Evolutionary conservation across 768 basidiomycete genomes (phyloP).

Genomic region (Pulveroboletus sp.): DNA sequence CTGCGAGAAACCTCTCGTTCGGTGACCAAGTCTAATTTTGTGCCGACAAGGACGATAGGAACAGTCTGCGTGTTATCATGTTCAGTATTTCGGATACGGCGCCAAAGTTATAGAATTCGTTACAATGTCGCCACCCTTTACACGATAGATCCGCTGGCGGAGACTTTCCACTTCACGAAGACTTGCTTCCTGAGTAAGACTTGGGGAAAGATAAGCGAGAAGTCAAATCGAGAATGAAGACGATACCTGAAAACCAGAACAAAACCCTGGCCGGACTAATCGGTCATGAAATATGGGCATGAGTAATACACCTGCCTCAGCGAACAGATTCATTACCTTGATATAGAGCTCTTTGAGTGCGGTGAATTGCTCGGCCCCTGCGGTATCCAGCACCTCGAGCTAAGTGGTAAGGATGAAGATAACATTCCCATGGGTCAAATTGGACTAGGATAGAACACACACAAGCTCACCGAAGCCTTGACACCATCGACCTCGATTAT

Average conservation of each 20-base stretch:
- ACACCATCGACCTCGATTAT: slow-evolving; percentile 63
- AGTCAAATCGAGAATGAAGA: background rate
- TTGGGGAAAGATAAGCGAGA: slow-evolving; percentile 25
- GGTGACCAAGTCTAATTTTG: slow-evolving; percentile 74
- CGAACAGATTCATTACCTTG: slow-evolving; percentile 41
- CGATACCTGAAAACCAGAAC: slow-evolving; percentile 77
- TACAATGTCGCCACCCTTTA: slow-evolving; percentile 68
- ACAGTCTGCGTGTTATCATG: slow-evolving; percentile 38
- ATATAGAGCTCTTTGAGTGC: slow-evolving; percentile 79
- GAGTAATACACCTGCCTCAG: background rate
- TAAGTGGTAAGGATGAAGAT: slow-evolving; percentile 28
- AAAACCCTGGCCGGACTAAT: slow-evolving; percentile 67
- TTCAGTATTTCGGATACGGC: slow-evolving; percentile 1
- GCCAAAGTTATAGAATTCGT: slow-evolving; percentile 16
- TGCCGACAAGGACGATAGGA: slow-evolving; percentile 84
- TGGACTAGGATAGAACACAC: slow-evolving; percentile 15
- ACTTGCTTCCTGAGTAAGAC: slow-evolving; percentile 77
- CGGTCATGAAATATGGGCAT: background rate
- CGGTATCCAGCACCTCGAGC: slow-evolving; percentile 81
- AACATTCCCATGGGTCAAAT: slow-evolving; percentile 2
- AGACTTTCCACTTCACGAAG: slow-evolving; percentile 76
- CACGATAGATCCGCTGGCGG: slow-evolving; percentile 74
- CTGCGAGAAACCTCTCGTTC: slow-evolving; percentile 73
- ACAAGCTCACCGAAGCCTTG: slow-evolving; percentile 47
- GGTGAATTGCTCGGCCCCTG: slow-evolving; percentile 82